Evolutionary conservation across 169 alveolate species (phyloP).

Genomic region (Hammondia hammondi): DNA sequence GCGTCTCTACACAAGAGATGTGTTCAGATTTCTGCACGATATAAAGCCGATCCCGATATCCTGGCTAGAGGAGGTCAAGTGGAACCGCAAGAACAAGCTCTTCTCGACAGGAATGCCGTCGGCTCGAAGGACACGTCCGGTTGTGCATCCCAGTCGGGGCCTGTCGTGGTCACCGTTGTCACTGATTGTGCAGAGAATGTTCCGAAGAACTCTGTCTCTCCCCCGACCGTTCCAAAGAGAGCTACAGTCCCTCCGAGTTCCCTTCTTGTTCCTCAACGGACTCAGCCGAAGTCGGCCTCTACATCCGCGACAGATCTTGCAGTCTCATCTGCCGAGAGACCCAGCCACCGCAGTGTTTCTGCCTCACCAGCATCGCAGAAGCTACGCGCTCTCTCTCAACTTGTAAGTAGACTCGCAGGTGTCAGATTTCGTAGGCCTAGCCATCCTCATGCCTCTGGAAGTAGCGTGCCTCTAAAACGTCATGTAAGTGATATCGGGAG

Average conservation of each 20-base stretch:
- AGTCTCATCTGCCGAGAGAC: neutral
- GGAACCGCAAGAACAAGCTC: neutral
- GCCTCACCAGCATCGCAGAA: constrained; percentile 8
- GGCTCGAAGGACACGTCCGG: neutral
- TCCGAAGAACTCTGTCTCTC: neutral
- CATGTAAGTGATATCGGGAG: neutral
- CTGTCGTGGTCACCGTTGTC: neutral
- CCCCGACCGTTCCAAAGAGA: neutral
- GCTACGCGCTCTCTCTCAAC: constrained; percentile 8
- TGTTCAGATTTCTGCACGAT: neutral
- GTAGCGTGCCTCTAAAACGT: neutral
- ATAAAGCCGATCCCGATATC: neutral
- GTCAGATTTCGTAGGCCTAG: constrained; percentile 8
- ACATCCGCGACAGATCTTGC: neutral
- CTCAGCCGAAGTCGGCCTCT: neutral
- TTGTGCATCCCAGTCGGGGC: neutral
- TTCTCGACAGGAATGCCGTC: neutral
- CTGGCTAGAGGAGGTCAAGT: neutral
- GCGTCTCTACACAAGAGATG: neutral
- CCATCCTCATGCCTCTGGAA: constrained; percentile 2
- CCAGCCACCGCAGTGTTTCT: neutral
- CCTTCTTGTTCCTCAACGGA: neutral
- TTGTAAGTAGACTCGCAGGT: constrained; percentile 11
- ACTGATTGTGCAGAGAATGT: neutral
- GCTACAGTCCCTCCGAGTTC: constrained; percentile 2